phyloP scores from a whole-genome alignment of 805 yeast species.

The Middelhovenomyces tepae region DNA sequence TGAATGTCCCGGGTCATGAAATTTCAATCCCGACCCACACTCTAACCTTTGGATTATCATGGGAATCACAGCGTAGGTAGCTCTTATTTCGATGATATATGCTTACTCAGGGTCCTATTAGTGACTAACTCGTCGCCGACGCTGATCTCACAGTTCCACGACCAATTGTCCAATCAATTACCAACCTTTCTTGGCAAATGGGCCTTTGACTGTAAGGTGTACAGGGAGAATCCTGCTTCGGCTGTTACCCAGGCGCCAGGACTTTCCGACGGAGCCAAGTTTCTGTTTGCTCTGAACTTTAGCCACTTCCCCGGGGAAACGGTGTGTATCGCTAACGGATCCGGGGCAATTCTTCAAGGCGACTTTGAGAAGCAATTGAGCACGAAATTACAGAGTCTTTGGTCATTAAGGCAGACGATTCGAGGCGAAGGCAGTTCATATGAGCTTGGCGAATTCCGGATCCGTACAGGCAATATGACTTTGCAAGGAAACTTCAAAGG shows the following conservation, averaged over 20 bases:
- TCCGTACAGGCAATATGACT: constrained; percentile 63
- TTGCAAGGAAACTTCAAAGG: constrained; percentile 71
- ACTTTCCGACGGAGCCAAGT: constrained; percentile 10
- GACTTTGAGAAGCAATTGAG: constrained; percentile 47
- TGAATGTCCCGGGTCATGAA: too few species aligned
- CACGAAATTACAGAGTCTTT: constrained; percentile 55
- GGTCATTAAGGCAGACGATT: constrained; percentile 61
- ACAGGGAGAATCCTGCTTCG: constrained; percentile 48
- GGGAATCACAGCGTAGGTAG: too few species aligned
- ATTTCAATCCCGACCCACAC: too few species aligned
- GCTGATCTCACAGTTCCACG: constrained; percentile 61
- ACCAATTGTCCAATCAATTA: constrained; percentile 55
- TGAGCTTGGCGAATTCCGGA: constrained; percentile 38
- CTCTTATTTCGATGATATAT: too few species aligned
- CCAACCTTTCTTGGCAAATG: constrained; percentile 57
- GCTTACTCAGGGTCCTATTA: too few species aligned
- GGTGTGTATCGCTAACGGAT: constrained; percentile 24
- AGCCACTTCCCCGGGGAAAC: constrained; percentile 23
- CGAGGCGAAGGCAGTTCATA: constrained; percentile 70
- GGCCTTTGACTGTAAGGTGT: constrained; percentile 61
- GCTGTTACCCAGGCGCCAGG: constrained; percentile 7
- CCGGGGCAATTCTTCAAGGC: constrained; percentile 41
- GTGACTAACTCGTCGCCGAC: too few species aligned
- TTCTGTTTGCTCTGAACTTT: constrained; percentile 25
- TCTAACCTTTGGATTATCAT: too few species aligned